These are phyloP conservation scores for Crithidia bombi DNA, from an alignment of 208 protist genomes.

Conservation along the genomic window DNA sequence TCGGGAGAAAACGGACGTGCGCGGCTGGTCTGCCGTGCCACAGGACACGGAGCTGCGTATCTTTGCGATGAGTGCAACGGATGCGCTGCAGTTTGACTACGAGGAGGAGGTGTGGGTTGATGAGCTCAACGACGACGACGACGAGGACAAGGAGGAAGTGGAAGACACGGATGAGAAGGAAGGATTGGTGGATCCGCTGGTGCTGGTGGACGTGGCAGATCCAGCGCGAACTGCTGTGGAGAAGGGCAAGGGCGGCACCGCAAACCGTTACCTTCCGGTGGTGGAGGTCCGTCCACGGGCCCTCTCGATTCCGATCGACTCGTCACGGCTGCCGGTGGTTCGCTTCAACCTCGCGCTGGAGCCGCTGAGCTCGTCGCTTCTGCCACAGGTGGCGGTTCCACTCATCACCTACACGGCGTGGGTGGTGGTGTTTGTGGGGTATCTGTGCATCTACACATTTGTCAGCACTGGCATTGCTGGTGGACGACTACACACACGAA, in stretches of 20 bases:
- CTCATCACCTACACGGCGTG: constrained; percentile 21
- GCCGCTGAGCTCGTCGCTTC: constrained; percentile 14
- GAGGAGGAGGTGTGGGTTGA: constrained; percentile 34
- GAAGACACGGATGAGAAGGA: neutral
- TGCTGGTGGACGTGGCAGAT: neutral
- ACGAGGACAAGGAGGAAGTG: neutral
- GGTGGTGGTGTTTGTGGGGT: constrained; percentile 31
- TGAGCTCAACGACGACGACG: constrained; percentile 3
- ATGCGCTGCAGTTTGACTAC: constrained; percentile 23
- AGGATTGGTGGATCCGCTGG: constrained; percentile 6
- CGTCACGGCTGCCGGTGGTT: constrained; percentile 28
- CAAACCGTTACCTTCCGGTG: constrained; percentile 28
- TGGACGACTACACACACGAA: constrained; percentile 7
- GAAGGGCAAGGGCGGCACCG: neutral
- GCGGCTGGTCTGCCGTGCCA: constrained; percentile 15
- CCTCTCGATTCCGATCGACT: constrained; percentile 27
- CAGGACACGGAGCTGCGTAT: constrained; percentile 49
- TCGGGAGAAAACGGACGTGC: neutral
- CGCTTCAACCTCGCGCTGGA: constrained; percentile 44
- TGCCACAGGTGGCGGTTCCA: constrained; percentile 29
- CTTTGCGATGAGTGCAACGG: constrained; percentile 24
- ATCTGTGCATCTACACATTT: constrained; percentile 24
- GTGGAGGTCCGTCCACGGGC: constrained; percentile 34
- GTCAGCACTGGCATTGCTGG: constrained; percentile 31
- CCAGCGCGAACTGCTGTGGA: neutral